Base-by-base conservation (phyloP, 2,329 filamentous ascomycete genomes). In the Claviceps monticola region DNA sequence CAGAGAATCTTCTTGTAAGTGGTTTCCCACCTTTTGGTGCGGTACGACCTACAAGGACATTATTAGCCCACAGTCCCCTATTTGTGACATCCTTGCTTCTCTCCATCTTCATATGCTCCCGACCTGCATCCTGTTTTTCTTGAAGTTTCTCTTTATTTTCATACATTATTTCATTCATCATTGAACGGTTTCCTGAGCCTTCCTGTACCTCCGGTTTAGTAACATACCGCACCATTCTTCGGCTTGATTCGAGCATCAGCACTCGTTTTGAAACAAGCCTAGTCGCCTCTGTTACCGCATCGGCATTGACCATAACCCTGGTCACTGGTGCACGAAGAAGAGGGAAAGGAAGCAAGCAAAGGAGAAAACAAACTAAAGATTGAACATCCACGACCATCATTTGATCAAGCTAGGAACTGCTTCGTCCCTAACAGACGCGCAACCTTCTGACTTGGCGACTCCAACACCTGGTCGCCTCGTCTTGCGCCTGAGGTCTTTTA, bases 1-100 rank as follows among this genome's bases (percentile, higher is more conserved):
- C 53, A 55, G 44, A 53, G 53, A 56, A 34, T 34, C 29, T 34
- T 51, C 42, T 51, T 54, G 52, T 47, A 51, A 54, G 47, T 45
- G 16, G 26, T 43, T 34, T 45, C 13, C 42, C 42, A 13, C 41
- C 52, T 42, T 39, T 48, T 47, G 17, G 8, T 23, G 34, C 49
- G 16, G 13, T 39, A 26, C 42, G 49, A 41, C 48, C 46, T 49
- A 50, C 46, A 51, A 36, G 46, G 11, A 9, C 39, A 41, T 49
- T 19, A 23, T 16, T 19, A n/a, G 38, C 21, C 16, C 36, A 48
- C 43, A 44, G 23, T 53, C 23, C 46, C 45, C 45, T 43, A 43
- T 34, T 43, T 36, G 37, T 42, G 34, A 21, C 16, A 29, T 17
- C 46, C 42, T 49, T 43, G 46, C 42, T 9, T 45, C 38, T 34